Conservation (phyloP, 2,329 filamentous ascomycete genomes). For the Trematosphaeria pertusa region DNA sequence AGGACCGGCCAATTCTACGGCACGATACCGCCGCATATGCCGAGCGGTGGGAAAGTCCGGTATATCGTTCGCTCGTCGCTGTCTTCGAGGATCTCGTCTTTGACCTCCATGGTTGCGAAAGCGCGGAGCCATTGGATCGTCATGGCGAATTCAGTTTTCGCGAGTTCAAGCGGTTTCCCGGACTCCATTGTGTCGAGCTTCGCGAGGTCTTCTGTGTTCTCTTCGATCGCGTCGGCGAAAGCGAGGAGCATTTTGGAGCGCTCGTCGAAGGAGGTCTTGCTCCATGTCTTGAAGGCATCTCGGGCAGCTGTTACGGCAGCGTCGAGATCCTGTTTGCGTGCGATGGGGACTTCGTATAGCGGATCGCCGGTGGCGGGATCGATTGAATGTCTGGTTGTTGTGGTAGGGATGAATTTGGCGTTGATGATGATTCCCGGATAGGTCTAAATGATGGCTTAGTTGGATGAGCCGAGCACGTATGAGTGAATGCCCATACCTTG, state of each 20-base stretch:
- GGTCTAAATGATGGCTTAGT: slow-evolving; percentile 4
- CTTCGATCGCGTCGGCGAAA: slow-evolving; percentile 30
- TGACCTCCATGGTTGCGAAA: slow-evolving; percentile 35
- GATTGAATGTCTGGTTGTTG: slow-evolving; percentile 53
- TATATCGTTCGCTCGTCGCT: slow-evolving; percentile 54
- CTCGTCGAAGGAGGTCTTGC: slow-evolving; percentile 23
- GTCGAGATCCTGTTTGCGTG: slow-evolving; percentile 57
- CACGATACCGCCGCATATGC: slow-evolving; percentile 49
- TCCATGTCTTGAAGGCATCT: slow-evolving; percentile 55
- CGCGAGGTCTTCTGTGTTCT: slow-evolving; percentile 25
- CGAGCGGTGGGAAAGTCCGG: slow-evolving; percentile 53
- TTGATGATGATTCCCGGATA: slow-evolving; percentile 56
- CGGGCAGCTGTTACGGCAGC: slow-evolving; percentile 54
- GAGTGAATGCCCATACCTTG: neutral
- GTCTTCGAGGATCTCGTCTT: slow-evolving; percentile 45
- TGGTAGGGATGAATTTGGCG: slow-evolving; percentile 52
- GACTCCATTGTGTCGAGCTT: slow-evolving; percentile 32
- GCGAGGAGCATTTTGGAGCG: slow-evolving; percentile 24
- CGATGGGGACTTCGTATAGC: slow-evolving; percentile 57
- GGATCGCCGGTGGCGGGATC: slow-evolving; percentile 58
- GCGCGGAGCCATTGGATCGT: slow-evolving; percentile 38
- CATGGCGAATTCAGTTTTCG: slow-evolving; percentile 22
- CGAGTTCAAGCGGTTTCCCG: slow-evolving; percentile 31
- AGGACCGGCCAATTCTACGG: slow-evolving; percentile 53
- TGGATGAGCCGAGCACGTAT: neutral